A percentile compares a stretch with the other conserved stretches of the same genome.
Conservation (phyloP, 208 protist genomes). For the Crithidia acanthocephali region DNA sequence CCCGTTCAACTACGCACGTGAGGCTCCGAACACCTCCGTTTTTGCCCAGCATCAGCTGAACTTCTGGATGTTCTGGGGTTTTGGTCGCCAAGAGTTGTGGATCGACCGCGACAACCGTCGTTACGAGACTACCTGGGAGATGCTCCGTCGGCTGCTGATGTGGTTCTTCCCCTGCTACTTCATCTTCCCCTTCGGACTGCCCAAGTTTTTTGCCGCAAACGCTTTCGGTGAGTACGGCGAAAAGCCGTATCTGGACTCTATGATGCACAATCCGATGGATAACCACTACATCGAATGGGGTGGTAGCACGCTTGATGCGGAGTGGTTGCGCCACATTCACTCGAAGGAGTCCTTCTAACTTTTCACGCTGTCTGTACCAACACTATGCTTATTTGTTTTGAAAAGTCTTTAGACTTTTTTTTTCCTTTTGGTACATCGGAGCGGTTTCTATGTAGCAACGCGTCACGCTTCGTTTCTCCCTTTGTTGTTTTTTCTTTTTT, state of each 20-base stretch:
- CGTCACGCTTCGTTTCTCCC: too few species aligned
- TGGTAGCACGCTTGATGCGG: conserved; percentile 76
- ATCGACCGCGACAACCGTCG: conserved; percentile 81
- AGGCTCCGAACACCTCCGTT: conserved; percentile 88
- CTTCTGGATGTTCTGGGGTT: conserved; percentile 92
- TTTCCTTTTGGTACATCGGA: too few species aligned
- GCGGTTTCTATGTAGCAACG: too few species aligned
- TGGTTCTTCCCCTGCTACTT: conserved; percentile 90
- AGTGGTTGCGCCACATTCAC: conserved; percentile 91
- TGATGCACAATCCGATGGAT: conserved; percentile 84
- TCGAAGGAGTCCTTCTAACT: conserved; percentile 86
- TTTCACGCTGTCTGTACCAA: background rate
- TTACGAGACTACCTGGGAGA: conserved; percentile 90
- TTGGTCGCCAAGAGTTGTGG: conserved; percentile 85
- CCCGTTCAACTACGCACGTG: conserved; percentile 85
- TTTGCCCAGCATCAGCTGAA: conserved; percentile 89
- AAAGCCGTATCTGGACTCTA: conserved; percentile 81
- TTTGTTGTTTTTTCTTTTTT: too few species aligned
- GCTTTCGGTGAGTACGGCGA: conserved; percentile 88
- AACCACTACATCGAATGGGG: conserved; percentile 91
- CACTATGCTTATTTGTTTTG: background rate
- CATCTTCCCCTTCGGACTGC: conserved; percentile 89
- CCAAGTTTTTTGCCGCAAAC: conserved; percentile 75
- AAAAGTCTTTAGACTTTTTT: conserved; percentile 21
- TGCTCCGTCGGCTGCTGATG: conserved; percentile 81